Conservation (phyloP, 2,329 filamentous ascomycete genomes). For the Cordyceps pruinosa region DNA sequence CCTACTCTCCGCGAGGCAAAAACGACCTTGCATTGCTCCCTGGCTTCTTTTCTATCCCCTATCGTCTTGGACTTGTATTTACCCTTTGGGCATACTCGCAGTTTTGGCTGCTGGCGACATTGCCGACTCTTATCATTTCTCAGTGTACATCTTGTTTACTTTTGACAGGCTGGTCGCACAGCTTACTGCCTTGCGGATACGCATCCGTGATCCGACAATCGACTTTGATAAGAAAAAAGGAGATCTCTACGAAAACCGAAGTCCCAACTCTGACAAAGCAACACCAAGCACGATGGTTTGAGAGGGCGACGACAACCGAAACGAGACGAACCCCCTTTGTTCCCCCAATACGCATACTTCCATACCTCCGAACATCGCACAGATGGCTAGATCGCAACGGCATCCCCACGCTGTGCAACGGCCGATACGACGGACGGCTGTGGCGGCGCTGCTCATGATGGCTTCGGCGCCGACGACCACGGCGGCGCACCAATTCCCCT, state of each 20-base stretch:
- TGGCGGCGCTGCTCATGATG: neutral
- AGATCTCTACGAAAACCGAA: neutral
- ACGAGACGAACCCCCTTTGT: neutral
- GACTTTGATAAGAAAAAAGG: no score
- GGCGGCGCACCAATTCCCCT: constrained; percentile 54
- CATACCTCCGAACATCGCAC: neutral
- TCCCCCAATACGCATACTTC: neutral
- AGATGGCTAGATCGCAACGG: constrained; percentile 1
- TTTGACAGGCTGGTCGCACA: constrained; percentile 1
- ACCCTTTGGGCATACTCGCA: neutral
- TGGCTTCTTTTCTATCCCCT: neutral
- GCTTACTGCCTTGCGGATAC: neutral
- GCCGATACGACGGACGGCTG: neutral
- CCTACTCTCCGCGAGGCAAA: neutral
- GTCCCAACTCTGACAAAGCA: neutral
- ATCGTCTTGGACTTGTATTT: neutral
- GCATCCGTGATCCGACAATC: neutral
- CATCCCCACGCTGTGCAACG: constrained; percentile 1
- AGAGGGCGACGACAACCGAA: neutral
- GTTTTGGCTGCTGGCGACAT: neutral
- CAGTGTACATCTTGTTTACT: neutral
- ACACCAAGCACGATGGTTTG: neutral
- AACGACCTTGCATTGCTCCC: neutral
- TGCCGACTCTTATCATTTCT: neutral
- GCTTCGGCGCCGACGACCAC: constrained; percentile 10